Percentiles rank a stretch among this genome's conserved stretches.
phyloP scores from a whole-genome alignment of 805 yeast genomes.

The Pichia manshurica region DNA sequence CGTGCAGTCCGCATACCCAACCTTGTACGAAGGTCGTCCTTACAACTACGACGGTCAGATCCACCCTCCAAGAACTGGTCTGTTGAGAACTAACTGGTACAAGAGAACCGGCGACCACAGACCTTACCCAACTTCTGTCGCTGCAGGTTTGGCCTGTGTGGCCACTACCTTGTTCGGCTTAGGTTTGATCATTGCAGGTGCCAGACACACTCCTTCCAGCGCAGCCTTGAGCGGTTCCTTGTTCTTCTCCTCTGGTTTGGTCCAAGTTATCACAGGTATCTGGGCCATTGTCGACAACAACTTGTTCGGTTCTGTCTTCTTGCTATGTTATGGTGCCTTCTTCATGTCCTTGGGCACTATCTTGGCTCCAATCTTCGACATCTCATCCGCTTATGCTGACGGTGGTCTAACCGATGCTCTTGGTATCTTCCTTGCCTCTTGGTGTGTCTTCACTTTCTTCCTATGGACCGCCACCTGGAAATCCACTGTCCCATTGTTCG shows the following conservation, averaged over 20 bases:
- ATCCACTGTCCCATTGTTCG: constrained; percentile 36
- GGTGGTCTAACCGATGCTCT: constrained; percentile 35
- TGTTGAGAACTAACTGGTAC: constrained; percentile 40
- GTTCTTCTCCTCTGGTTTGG: constrained; percentile 45
- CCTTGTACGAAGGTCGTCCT: constrained; percentile 12
- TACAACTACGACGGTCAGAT: constrained; percentile 23
- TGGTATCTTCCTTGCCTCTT: constrained; percentile 41
- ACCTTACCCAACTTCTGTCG: constrained; percentile 44
- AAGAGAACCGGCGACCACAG: constrained; percentile 37
- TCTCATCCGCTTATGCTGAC: constrained; percentile 34
- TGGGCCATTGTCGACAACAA: constrained; percentile 46
- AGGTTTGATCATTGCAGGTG: constrained; percentile 40
- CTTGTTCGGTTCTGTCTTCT: constrained; percentile 43
- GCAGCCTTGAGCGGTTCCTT: constrained; percentile 40
- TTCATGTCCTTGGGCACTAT: constrained; percentile 43
- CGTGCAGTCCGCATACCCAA: constrained; percentile 3
- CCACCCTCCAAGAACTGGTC: constrained; percentile 36
- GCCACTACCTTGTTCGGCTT: constrained; percentile 44
- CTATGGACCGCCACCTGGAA: constrained; percentile 39
- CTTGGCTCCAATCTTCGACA: constrained; percentile 38
- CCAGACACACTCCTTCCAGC: constrained; percentile 38
- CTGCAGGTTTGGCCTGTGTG: constrained; percentile 43
- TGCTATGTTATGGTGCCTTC: constrained; percentile 44
- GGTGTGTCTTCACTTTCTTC: constrained; percentile 43
- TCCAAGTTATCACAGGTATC: constrained; percentile 42